Base-by-base conservation (phyloP, 305 asterid species). In the Fraxinus sp. region DNA sequence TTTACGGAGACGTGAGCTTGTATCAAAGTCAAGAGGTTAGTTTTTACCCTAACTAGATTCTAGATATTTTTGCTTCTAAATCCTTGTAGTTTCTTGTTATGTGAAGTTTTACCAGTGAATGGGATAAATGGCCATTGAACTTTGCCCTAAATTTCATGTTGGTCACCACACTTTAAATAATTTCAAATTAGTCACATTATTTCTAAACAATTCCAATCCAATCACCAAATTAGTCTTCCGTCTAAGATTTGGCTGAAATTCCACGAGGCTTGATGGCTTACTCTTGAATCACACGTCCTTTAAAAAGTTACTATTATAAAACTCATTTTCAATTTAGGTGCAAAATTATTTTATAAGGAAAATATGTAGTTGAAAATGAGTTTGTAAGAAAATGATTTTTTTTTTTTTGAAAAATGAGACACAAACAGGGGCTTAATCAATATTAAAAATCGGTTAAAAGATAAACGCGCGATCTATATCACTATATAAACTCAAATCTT, bases 1-100 rank as follows among this genome's bases (percentile, higher is more conserved):
- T 14, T 75, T 75, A 39, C 64, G 80, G 76, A 44, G 77, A 24
- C 86, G 87, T 32, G 14, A 72, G 62, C 87, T 84, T 87, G 89
- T 81, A 90, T 84, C 91, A 90, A 84, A 90, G 89, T 78, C 90
- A 91, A 80, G 85, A 86, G 82, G 88, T 84, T 86, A 86, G 88
- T 72, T 73, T 79, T 74, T 62, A 81, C 88, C 89, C 85, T 80
- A 79, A 70, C 41, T 70, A n/a, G 39, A 70, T 30, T 70, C 9
- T 11, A 70, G 75, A 70, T 70, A 30, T 11, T 70, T 70, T 64
- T 64, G n/a, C 35, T 24, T 64, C 7, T 64, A 64, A 64, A 64
- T 64, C 73, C 73, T 26, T 64, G 16, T 64, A 64, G 35, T 64
- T 64, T 64, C n/a, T 64, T 26, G n/a, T 64, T 64, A 11, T 24